Evolutionary conservation across 2,329 filamentous ascomycete species (phyloP).

Genomic region (Sporothrix pseudoabietina): DNA sequence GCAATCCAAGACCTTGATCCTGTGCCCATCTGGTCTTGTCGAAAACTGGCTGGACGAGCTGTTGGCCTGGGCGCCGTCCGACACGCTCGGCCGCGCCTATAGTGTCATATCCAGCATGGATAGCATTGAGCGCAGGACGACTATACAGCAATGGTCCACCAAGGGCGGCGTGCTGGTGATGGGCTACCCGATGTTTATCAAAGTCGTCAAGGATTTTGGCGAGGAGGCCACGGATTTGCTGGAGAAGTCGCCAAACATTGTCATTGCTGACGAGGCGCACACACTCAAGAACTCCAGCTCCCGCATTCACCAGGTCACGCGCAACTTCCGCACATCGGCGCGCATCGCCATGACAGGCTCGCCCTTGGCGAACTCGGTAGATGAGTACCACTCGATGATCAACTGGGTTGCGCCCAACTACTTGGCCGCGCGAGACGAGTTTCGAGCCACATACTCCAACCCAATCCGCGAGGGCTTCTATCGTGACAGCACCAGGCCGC

Average conservation of each 20-base stretch:
- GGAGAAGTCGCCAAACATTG: conserved; percentile 63
- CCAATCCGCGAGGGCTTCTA: conserved; percentile 75
- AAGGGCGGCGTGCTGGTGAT: conserved; percentile 74
- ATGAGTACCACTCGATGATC: conserved; percentile 85
- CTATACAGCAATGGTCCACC: conserved; percentile 61
- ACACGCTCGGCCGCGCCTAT: conserved; percentile 58
- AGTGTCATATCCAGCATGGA: conserved; percentile 53
- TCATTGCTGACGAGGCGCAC: conserved; percentile 87
- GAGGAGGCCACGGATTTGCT: conserved; percentile 6
- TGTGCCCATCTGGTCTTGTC: conserved; percentile 74
- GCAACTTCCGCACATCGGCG: conserved; percentile 64
- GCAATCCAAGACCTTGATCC: conserved; percentile 65
- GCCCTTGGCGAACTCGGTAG: conserved; percentile 79
- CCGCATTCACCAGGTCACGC: conserved; percentile 56
- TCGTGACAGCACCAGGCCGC: conserved; percentile 57
- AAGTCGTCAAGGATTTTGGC: conserved; percentile 9
- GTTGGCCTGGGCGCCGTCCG: conserved; percentile 63
- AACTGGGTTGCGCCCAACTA: conserved; percentile 83
- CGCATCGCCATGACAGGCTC: conserved; percentile 86
- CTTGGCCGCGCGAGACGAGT: conserved; percentile 68
- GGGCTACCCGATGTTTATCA: conserved; percentile 69
- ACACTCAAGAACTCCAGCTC: conserved; percentile 67
- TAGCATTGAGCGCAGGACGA: conserved; percentile 45
- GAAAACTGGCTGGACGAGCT: conserved; percentile 85
- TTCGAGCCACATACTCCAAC: conserved; percentile 67